Base-by-base conservation (phyloP, 1,284 basidiomycete species). In the Ganoderma boninense region DNA sequence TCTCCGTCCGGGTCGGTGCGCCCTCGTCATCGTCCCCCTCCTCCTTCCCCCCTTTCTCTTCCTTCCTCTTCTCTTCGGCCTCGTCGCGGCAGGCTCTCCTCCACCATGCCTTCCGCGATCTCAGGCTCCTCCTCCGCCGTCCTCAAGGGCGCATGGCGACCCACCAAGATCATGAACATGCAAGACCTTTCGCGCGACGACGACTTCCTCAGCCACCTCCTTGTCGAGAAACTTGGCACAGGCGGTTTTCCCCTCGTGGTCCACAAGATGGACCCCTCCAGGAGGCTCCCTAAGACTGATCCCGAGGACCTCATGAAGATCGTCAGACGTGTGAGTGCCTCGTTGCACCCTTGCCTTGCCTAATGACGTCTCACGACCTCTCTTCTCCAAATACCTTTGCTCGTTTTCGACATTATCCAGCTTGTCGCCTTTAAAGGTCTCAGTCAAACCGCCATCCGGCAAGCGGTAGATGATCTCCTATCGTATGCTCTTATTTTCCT, bases 91-190 rank as follows among this genome's bases (percentile, higher is more conserved):
- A 38, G 65, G 64, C 66, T 42, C 26, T 60, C n/a, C 35, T 56
- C 59, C 49, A 61, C 72, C n/a, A 77, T 78, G 75, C 75, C 75
- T 69, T 69, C 74, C 66, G 69, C 68, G 49, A 67, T 69, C 69
- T 68, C 70, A 71, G 73, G 73, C 71, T 73, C 73, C 68, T 65
- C 52, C 66, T 69, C 71, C 66, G 70, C 74, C 54, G 61, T 74
- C 67, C 71, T 74, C 69, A 74, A 74, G 68, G 73, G 72, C 72
- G 76, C 82, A 84, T 94, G 92, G 92, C 89, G 90, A 59, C 89
- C 89, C 26, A 95, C 92, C 62, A 94, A 92, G 85, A 90, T 92
- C 75, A 95, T 95, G 94, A 92, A 94, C 84, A 92, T 94, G 86
- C 87, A 87, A 80, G 93, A 95, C 87, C 87, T 95, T 70, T 92